A percentile compares a stretch with the other conserved stretches of the same genome.
phyloP scores from a whole-genome alignment of 1,284 basidiomycete genomes.

The Sphaerobolus stellatus region DNA sequence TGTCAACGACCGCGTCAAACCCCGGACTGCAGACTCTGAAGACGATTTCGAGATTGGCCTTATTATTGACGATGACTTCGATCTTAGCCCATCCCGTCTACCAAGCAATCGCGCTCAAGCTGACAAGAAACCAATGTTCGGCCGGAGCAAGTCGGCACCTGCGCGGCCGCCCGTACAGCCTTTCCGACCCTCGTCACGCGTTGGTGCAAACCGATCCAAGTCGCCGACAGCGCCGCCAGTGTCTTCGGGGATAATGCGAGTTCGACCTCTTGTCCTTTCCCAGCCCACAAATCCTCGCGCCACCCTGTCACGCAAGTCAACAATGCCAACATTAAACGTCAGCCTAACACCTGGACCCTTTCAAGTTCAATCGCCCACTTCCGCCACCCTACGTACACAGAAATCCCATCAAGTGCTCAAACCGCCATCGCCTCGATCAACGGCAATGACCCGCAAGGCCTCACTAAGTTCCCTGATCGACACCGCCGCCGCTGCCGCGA shows the following conservation, averaged over 20 bases:
- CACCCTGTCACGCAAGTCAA: constrained; percentile 50
- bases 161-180: constrained; percentile 44
- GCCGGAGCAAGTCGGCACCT: constrained; percentile 58
- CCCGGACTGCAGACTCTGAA: constrained; percentile 52
- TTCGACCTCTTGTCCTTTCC: constrained; percentile 64
- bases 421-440: constrained; percentile 51
- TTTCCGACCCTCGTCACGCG: constrained; percentile 58
- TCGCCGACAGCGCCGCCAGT: constrained; percentile 69
- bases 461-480: constrained; percentile 74
- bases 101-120: constrained; percentile 48
- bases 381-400: constrained; percentile 71
- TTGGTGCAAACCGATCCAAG: constrained; percentile 54
- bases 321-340: constrained; percentile 54
- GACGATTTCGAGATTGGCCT: constrained; percentile 82
- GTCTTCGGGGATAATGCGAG: constrained; percentile 61
- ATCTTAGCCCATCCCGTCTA: constrained; percentile 74
- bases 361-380: constrained; percentile 60
- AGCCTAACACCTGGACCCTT: constrained; percentile 37
- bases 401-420: constrained; percentile 79
- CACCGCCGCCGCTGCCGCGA: constrained; percentile 47
- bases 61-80: constrained; percentile 74
- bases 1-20: constrained; percentile 49
- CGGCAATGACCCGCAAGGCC: constrained; percentile 68
- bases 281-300: constrained; percentile 60
- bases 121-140: constrained; percentile 29